Percentiles rank a stretch among this genome's conserved stretches.
These are phyloP conservation scores for Ganoderma boninense DNA, from an alignment of 1,284 basidiomycete genomes.

Conservation along the genomic window DNA sequence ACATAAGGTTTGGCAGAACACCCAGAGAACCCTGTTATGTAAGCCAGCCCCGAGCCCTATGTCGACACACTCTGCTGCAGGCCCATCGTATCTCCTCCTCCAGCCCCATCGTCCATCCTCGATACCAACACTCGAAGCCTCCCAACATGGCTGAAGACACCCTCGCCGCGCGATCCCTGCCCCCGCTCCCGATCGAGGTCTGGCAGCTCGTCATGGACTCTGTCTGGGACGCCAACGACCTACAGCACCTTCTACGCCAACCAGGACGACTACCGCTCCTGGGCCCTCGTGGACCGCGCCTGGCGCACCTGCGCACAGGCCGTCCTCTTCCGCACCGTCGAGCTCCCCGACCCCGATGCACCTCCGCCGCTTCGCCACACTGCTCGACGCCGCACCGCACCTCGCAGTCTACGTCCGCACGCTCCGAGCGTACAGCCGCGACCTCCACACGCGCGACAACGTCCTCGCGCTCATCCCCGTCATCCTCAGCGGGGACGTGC, in stretches of 20 bases:
- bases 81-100: not conserved
- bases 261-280: slow-evolving; percentile 5
- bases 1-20: no score
- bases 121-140: not conserved
- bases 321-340: slow-evolving; percentile 1
- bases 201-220: slow-evolving; percentile 3
- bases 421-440: not conserved
- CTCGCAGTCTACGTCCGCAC: not conserved
- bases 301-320: not conserved
- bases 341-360: not conserved
- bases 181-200: not conserved
- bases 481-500: not conserved
- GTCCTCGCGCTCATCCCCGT: not conserved
- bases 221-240: not conserved
- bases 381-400: not conserved
- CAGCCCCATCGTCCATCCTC: not conserved
- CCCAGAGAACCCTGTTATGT: no score
- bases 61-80: not conserved
- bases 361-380: not conserved
- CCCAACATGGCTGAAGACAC: not conserved
- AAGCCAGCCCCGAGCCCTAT: no score
- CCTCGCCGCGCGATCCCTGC: not conserved
- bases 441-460: not conserved
- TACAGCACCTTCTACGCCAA: not conserved
- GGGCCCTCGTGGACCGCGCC: not conserved